Base-by-base conservation (phyloP, 768 basidiomycete genomes). In the Suillus fuscotomentosus region DNA sequence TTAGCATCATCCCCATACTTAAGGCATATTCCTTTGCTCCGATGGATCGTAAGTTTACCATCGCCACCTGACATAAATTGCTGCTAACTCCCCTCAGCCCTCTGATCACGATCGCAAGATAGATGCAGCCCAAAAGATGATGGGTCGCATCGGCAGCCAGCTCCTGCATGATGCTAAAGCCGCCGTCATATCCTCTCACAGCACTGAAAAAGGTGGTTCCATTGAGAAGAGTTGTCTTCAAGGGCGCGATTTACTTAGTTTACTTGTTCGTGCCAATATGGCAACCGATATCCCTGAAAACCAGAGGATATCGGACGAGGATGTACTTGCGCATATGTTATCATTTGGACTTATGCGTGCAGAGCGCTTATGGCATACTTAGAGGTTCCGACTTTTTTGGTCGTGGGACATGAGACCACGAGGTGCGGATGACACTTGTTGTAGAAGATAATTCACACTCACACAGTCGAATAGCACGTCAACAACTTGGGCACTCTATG, bases 261-360 rank as follows among this genome's bases (percentile, higher is more conserved):
- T 89, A 34, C 77, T 91, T 4, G 77, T 90, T 50, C 80, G 81
- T 64, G 88, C 89, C 4, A 91, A 91, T 70, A 82, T 87, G 76
- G 82, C 86, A 0, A 83, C 81, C 1, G 86, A 91, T 69, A 67
- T 88, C 5, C 82, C 84, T 0, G 82, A 83, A 7, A 76, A 68
- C 53, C 87, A 88, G 70, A 77, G 77, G 43, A 75, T 91, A 75
- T 81, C 81, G 0, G 89, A 91, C 62, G 80, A 81, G 36, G 89
- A 91, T 65, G 86, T 91, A 17, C 64, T 88, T 2, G 78, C 79
- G 7, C 84, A 81, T 88, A 67, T 64, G 85, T 70, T n/a, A 3
- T 24, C 5, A 27, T 27, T 42, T n/a, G 17, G 14, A 27, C 6
- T 20, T 13, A 22, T 13, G 20, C 22, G 20, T 20, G 13, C 36